Evolutionary conservation across 495 filamentous ascomycete genomes (phyloP), one percentile per base, ranked within the genome.

Genomic region (Durotheca rogersii): DNA sequence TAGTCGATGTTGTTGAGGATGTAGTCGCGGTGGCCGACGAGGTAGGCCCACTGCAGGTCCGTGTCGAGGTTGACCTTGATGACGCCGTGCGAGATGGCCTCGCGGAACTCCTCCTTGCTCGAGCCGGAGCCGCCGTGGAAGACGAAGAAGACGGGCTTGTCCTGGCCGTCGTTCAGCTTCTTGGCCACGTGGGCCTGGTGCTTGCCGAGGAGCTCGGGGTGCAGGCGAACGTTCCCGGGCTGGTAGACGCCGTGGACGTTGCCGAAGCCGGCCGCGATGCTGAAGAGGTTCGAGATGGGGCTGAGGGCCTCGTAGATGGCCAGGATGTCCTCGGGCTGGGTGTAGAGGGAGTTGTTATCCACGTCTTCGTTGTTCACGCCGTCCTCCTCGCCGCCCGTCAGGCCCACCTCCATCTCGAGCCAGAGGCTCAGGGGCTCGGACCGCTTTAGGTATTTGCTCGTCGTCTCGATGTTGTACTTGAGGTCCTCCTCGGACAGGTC

Each of bases 221-320:
- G 90, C 31, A 97, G 85, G 68, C 85, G 85, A 68, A 97, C 93
- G 70, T 98, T 98, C 54, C 94, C 93, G 46, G 94, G 94, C 76
- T 95, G 92, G 81, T 99, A 97, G 53, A 99, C 93, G 71, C 93
- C 93, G 80, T 99, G 94, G 21, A 97, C 92, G 70, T 99, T 99
- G 64, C 92, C 93, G 78, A 96, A 97, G 58, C 89, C 93, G 67
- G 93, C 93, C 61, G 94, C 94, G 67, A 97, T 96, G 64, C 87
- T 90, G 83, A 96, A 98, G 79, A 93, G 93, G 47, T 86, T 87
- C 59, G 84, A 89, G 77, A 97, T 86, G 44, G 86, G 71, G 49
- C 79, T 71, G 43, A 96, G 82, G 43, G 85, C 81, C 65, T 88
- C 80, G 75, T 93, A 87, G 74, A 96, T 94, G 58, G 83, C 77